These are phyloP conservation scores for Naganishia onofrii DNA, from an alignment of 768 basidiomycete genomes.

Conservation along the genomic window DNA sequence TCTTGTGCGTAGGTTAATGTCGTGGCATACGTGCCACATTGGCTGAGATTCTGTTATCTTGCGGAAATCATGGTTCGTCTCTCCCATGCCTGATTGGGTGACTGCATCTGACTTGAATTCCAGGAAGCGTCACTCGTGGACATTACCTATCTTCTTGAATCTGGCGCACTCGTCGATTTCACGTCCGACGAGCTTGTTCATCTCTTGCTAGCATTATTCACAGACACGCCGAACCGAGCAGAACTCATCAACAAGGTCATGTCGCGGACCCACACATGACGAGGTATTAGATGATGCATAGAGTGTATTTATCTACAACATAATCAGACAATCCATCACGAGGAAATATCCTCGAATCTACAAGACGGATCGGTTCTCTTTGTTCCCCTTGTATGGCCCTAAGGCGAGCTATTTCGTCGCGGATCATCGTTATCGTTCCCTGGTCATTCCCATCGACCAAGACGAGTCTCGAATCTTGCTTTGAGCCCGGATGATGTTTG, in stretches of 20 bases:
- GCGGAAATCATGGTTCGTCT: constrained; percentile 75
- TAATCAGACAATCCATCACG: not conserved
- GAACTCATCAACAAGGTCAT: constrained; percentile 72
- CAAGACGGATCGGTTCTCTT: not conserved
- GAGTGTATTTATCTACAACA: constrained; percentile 8
- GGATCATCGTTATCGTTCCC: not conserved
- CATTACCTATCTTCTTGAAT: constrained; percentile 85
- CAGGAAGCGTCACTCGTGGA: constrained; percentile 91
- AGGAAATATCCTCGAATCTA: not conserved
- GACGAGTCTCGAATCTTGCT: constrained; percentile 4
- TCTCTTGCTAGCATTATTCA: constrained; percentile 81
- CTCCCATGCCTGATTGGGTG: constrained; percentile 6
- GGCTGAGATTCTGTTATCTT: constrained; percentile 92
- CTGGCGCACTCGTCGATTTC: constrained; percentile 86
- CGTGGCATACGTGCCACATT: constrained; percentile 80
- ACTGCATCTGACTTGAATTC: constrained; percentile 16
- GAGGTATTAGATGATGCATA: constrained; percentile 1
- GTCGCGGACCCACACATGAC: constrained; percentile 10
- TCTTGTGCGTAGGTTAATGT: constrained; percentile 60
- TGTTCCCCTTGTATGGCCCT: not conserved
- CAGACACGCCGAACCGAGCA: constrained; percentile 76
- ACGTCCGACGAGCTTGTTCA: constrained; percentile 74
- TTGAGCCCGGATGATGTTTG: not conserved
- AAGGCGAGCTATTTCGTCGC: not conserved
- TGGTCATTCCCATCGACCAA: not conserved